Evolutionary conservation across 768 basidiomycete genomes (phyloP).

Genomic region (Xerocomellus amylosporus): DNA sequence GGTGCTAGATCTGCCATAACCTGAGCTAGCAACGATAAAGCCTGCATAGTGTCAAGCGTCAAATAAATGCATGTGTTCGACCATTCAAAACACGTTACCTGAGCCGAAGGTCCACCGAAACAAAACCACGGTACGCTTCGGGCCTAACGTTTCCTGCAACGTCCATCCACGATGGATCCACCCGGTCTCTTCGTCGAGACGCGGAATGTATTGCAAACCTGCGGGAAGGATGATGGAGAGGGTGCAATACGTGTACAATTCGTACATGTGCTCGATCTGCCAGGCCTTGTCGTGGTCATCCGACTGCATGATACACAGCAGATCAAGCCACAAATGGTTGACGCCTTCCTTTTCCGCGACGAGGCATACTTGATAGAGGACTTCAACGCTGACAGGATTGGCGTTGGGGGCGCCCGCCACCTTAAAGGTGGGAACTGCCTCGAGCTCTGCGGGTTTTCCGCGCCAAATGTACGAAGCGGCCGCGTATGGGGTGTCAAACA

Average conservation of each 20-base stretch:
- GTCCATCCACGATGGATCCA: constrained; percentile 1
- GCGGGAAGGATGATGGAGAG: neutral
- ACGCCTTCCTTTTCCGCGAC: neutral
- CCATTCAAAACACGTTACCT: neutral
- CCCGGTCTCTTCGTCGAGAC: neutral
- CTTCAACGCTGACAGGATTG: neutral
- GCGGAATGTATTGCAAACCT: neutral
- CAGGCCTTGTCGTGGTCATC: neutral
- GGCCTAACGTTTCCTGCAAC: neutral
- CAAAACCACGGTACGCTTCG: neutral
- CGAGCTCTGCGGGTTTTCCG: neutral
- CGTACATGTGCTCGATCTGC: neutral
- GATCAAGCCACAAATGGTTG: neutral
- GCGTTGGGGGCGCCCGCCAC: neutral
- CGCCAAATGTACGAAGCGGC: neutral
- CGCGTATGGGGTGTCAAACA: neutral
- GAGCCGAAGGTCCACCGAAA: constrained; percentile 1
- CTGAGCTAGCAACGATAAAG: neutral
- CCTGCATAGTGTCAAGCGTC: neutral
- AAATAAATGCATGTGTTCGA: neutral
- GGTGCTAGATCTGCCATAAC: neutral
- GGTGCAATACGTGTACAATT: neutral
- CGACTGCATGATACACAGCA: neutral
- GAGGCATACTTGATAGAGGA: neutral
- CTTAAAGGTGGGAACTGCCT: neutral